Evolutionary conservation across 345 rosid species (phyloP).

Genomic region (Eucalyptus lansdowneana): DNA sequence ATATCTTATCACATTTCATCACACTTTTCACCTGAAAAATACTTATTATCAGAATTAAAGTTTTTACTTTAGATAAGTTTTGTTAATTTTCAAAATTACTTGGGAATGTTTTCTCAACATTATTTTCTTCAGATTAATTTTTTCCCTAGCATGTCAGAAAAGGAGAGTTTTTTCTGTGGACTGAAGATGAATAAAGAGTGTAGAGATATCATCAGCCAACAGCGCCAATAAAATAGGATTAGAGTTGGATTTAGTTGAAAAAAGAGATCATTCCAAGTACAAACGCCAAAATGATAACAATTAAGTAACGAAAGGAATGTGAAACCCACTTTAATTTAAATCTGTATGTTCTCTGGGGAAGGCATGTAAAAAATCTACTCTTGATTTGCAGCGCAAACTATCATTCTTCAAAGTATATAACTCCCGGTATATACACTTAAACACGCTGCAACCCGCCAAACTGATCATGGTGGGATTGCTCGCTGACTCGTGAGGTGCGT

Average conservation of each 20-base stretch:
- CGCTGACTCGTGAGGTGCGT: background rate
- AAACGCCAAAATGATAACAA: background rate
- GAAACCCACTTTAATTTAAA: background rate
- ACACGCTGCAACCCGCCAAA: background rate
- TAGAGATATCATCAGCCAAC: background rate
- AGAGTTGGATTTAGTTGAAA: background rate
- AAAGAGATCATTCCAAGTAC: background rate
- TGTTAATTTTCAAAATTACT: too few relatives aligned
- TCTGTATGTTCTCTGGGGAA: background rate
- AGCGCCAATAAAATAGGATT: background rate
- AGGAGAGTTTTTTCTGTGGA: background rate
- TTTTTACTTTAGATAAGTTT: too few relatives aligned
- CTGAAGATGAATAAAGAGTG: background rate
- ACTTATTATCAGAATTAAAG: too few relatives aligned
- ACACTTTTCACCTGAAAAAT: too few relatives aligned
- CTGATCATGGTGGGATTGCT: background rate
- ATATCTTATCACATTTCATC: too few relatives aligned
- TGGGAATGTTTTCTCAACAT: too few relatives aligned
- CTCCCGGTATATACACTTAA: background rate
- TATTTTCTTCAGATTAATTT: background rate
- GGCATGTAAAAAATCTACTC: background rate
- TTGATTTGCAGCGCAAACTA: background rate
- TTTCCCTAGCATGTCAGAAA: background rate
- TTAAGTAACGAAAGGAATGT: background rate
- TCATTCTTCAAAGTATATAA: background rate